Conservation (phyloP, 768 basidiomycete genomes). For the Leccinum rimulosum region DNA sequence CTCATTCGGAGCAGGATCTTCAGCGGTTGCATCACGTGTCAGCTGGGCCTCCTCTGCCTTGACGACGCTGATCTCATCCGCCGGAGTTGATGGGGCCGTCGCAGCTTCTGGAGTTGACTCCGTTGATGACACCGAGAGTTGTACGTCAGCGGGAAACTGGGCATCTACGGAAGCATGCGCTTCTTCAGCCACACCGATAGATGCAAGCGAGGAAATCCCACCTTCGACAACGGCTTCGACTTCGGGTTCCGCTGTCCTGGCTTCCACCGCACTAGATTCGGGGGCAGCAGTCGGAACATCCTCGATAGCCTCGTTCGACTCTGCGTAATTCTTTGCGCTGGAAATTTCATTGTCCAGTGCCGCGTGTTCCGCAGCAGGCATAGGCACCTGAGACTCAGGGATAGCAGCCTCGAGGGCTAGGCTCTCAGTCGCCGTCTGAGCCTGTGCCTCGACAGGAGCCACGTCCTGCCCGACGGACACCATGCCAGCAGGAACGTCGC, state of each 20-base stretch:
- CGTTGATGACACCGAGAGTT: background rate
- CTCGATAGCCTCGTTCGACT: background rate
- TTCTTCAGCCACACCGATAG: background rate
- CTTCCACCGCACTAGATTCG: background rate
- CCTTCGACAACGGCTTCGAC: background rate
- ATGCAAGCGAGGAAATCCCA: background rate
- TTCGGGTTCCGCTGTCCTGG: background rate
- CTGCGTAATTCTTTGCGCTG: background rate
- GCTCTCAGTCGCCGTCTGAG: conserved; percentile 2
- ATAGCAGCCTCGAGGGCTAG: background rate
- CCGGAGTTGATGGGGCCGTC: background rate
- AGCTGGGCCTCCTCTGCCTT: background rate
- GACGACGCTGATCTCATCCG: background rate
- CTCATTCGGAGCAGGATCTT: background rate
- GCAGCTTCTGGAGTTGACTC: conserved; percentile 5
- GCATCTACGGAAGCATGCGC: background rate
- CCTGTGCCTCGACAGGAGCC: background rate
- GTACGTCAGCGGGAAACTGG: conserved; percentile 1
- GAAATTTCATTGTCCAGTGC: conserved; percentile 8
- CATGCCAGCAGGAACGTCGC: background rate
- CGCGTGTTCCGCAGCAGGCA: background rate
- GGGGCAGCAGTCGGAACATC: background rate
- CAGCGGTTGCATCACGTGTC: background rate
- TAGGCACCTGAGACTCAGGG: background rate
- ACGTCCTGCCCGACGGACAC: background rate